Percentiles rank a stretch among this genome's conserved stretches.
Evolutionary conservation across 441 rosid genomes (phyloP).

Genomic region (Gossypium gossypioides): DNA sequence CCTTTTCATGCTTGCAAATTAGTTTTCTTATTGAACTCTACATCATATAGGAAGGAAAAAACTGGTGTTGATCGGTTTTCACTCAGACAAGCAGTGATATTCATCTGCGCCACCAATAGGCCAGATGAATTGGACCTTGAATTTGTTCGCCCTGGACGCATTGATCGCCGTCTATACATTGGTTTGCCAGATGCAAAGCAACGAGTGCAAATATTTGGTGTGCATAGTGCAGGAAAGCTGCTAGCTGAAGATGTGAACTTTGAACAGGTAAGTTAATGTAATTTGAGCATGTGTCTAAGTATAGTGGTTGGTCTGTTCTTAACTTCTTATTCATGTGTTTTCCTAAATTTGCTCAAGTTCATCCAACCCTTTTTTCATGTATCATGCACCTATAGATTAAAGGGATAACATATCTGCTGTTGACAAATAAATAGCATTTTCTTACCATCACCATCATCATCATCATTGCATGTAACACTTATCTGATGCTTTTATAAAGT

Average conservation of each 20-base stretch:
- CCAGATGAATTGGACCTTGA: constrained; percentile 92
- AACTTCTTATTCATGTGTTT: background rate
- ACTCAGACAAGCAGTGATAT: constrained; percentile 90
- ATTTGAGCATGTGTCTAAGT: background rate
- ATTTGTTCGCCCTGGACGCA: constrained; percentile 85
- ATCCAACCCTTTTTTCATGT: background rate
- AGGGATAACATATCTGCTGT: background rate
- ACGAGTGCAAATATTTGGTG: constrained; percentile 80
- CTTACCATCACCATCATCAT: background rate
- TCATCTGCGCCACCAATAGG: constrained; percentile 95
- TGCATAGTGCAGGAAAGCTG: constrained; percentile 79
- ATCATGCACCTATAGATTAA: background rate
- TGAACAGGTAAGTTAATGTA: constrained; percentile 40
- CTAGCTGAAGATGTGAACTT: constrained; percentile 82
- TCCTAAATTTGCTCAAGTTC: background rate
- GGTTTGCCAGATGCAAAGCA: constrained; percentile 93
- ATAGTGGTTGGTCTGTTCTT: background rate
- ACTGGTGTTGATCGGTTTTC: constrained; percentile 91
- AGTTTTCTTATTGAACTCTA: constrained; percentile 15
- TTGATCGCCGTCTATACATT: constrained; percentile 87
- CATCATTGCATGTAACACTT: background rate
- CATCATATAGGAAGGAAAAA: constrained; percentile 62
- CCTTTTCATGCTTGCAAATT: background rate
- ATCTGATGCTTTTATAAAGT: background rate
- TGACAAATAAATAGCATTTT: background rate